phyloP scores from a whole-genome alignment of 495 filamentous ascomycete genomes.

The Talaromyces wortmannii region DNA sequence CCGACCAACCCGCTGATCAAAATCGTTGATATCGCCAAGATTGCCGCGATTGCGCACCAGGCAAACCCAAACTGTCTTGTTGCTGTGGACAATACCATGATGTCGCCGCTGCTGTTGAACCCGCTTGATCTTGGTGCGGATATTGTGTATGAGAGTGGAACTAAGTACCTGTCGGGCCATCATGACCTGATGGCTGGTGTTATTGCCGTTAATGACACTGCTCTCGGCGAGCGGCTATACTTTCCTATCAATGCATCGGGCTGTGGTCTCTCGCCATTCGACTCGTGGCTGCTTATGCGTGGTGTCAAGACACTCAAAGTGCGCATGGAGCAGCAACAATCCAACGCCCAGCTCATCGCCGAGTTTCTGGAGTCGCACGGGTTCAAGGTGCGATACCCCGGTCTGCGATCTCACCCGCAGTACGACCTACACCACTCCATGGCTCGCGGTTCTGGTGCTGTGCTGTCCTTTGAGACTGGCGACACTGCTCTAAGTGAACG shows the following conservation, averaged over 20 bases:
- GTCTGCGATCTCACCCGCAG: conserved; percentile 88
- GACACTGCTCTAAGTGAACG: conserved; percentile 74
- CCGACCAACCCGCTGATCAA: conserved; percentile 98
- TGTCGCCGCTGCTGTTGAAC: conserved; percentile 86
- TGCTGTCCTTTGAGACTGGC: conserved; percentile 93
- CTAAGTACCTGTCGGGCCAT: conserved; percentile 95
- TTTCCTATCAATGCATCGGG: conserved; percentile 95
- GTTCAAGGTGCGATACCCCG: conserved; percentile 92
- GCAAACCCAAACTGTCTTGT: conserved; percentile 78
- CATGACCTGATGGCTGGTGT: conserved; percentile 99
- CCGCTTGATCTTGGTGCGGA: conserved; percentile 92
- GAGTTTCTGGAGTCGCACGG: conserved; percentile 86
- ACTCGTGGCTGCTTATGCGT: conserved; percentile 90
- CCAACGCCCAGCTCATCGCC: conserved; percentile 83
- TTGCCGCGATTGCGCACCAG: conserved; percentile 68
- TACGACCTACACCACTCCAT: conserved; percentile 93
- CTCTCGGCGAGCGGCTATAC: conserved; percentile 81
- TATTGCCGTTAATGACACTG: conserved; percentile 75
- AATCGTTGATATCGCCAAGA: conserved; percentile 81
- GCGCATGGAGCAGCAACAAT: conserved; percentile 96
- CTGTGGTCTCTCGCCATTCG: conserved; percentile 88
- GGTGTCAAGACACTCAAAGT: conserved; percentile 95
- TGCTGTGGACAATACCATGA: conserved; percentile 96
- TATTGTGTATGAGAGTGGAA: conserved; percentile 94
- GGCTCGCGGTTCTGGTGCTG: conserved; percentile 88